These are phyloP conservation scores for Aspergillus versicolor DNA, from an alignment of 2,329 filamentous ascomycete species.

Conservation along the genomic window DNA sequence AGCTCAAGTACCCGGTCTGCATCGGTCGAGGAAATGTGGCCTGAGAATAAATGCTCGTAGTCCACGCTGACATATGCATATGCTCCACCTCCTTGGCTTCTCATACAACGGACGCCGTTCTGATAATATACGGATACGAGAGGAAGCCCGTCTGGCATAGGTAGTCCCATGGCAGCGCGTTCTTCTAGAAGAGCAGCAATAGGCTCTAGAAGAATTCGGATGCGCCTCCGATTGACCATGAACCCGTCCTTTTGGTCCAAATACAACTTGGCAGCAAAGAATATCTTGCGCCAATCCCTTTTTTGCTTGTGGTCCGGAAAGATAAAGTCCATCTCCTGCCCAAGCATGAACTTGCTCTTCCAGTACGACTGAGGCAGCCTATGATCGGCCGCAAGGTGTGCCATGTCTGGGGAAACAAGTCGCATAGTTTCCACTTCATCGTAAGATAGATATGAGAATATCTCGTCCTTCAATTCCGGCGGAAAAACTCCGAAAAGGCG, in stretches of 20 bases:
- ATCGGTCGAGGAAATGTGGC: not conserved
- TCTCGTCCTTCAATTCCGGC: not conserved
- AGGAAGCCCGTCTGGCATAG: not conserved
- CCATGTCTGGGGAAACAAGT: constrained; percentile 5
- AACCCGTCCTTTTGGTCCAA: not conserved
- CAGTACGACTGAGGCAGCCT: constrained; percentile 16
- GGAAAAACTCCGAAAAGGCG: constrained; percentile 3
- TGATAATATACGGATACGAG: not conserved
- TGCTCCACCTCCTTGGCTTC: too few species aligned
- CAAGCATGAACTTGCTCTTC: constrained; percentile 13
- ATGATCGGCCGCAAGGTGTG: not conserved
- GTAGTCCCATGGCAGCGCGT: not conserved
- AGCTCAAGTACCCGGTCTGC: too few species aligned
- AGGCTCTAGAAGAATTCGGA: constrained; percentile 11
- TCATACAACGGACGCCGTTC: too few species aligned
- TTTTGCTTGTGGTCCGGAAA: constrained; percentile 3
- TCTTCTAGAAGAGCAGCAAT: constrained; percentile 14
- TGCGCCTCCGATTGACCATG: constrained; percentile 13
- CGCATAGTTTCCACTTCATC: not conserved
- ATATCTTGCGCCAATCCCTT: constrained; percentile 15
- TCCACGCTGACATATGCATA: too few species aligned
- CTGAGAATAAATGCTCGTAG: not conserved
- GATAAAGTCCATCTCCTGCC: constrained; percentile 15
- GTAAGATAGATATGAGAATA: constrained; percentile 9
- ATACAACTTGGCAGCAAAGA: not conserved